These are phyloP conservation scores for Amanita phalloides DNA, from an alignment of 768 basidiomycete species.

Conservation along the genomic window DNA sequence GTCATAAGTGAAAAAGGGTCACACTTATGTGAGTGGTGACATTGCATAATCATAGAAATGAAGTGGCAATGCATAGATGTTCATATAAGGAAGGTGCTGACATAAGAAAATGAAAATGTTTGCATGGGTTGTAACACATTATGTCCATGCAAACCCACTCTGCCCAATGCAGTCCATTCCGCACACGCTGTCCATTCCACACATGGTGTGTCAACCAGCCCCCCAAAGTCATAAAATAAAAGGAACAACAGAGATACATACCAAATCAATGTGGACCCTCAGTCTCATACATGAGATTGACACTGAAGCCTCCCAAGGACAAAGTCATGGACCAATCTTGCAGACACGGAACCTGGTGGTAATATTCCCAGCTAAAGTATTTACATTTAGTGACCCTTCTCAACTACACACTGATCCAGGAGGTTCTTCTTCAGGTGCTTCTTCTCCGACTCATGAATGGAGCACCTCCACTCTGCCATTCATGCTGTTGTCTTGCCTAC, in stretches of 20 bases:
- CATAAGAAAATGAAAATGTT: too few relatives aligned
- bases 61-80: too few relatives aligned
- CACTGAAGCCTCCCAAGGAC: slow-evolving; percentile 62
- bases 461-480: slow-evolving; percentile 65
- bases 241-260: slow-evolving; percentile 17
- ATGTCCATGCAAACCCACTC: too few relatives aligned
- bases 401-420: slow-evolving; percentile 52
- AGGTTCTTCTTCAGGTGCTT: slow-evolving; percentile 62
- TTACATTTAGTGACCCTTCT: not conserved
- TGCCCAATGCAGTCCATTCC: too few relatives aligned
- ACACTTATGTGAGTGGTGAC: too few relatives aligned
- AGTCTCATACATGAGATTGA: slow-evolving; percentile 55
- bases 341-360: slow-evolving; percentile 53
- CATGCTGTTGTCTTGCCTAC: slow-evolving; percentile 52
- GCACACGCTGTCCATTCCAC: too few relatives aligned
- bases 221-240: too few relatives aligned
- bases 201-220: too few relatives aligned
- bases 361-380: slow-evolving; percentile 55
- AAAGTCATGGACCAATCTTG: slow-evolving; percentile 52
- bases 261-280: slow-evolving; percentile 87
- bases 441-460: slow-evolving; percentile 54
- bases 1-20: too few relatives aligned
- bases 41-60: too few relatives aligned
- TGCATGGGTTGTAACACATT: too few relatives aligned
- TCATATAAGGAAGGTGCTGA: too few relatives aligned